These are phyloP conservation scores for Neopestalotiopsis clavispora DNA, from an alignment of 2,329 filamentous ascomycete species.

Conservation along the genomic window DNA sequence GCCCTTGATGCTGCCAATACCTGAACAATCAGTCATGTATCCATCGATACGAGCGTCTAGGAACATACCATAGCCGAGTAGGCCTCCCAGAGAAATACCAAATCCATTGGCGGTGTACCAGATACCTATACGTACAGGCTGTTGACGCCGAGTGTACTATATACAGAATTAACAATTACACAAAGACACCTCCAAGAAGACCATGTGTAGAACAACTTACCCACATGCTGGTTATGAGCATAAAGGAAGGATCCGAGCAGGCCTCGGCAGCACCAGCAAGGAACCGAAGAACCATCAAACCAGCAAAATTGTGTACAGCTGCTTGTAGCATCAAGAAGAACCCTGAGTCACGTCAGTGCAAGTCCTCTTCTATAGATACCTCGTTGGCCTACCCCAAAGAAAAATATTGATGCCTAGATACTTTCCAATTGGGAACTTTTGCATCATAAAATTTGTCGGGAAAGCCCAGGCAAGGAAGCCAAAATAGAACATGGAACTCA, in stretches of 20 bases:
- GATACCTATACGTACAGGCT: constrained; percentile 58
- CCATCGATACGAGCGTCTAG: background rate
- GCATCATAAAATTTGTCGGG: constrained; percentile 58
- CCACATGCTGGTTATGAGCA: constrained; percentile 66
- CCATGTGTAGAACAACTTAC: constrained; percentile 15
- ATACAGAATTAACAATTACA: background rate
- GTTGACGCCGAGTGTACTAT: constrained; percentile 58
- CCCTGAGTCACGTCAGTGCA: constrained; percentile 27
- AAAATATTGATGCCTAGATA: constrained; percentile 55
- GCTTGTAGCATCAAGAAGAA: constrained; percentile 57
- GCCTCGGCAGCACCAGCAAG: constrained; percentile 61
- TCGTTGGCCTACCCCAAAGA: constrained; percentile 37
- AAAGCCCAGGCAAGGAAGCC: constrained; percentile 59
- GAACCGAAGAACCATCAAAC: constrained; percentile 55
- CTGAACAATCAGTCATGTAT: constrained; percentile 17
- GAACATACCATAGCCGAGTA: constrained; percentile 53
- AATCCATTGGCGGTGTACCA: constrained; percentile 61
- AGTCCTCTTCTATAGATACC: background rate
- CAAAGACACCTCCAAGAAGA: background rate
- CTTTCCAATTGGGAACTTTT: constrained; percentile 56
- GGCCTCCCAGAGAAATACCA: constrained; percentile 58
- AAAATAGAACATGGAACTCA: constrained; percentile 60
- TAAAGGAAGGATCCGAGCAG: constrained; percentile 58
- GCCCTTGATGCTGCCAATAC: constrained; percentile 56
- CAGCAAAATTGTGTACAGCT: constrained; percentile 53